Base-by-base conservation (phyloP, 768 basidiomycete genomes). In the Gelatoporia subvermispora region DNA sequence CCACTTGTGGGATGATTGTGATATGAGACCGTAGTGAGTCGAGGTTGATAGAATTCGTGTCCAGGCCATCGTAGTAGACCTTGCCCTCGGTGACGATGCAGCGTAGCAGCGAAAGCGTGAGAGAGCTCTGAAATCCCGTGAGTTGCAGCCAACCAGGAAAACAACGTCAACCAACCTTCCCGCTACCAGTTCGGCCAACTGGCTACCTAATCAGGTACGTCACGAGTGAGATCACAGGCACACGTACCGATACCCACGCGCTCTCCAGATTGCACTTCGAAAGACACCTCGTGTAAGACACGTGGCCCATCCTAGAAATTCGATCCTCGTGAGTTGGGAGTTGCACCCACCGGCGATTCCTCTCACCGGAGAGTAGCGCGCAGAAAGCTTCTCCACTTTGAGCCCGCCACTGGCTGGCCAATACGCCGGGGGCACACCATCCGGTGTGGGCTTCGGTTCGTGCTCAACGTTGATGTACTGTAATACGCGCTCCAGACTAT, bases 331-430 rank as follows among this genome's bases (percentile, higher is more conserved):
- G 18, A 4, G 13, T 23, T n/a, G 4, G 18, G 3, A n/a, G 20
- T 8, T 28, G 24, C 28, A 20, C 36, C 21, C 49, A 69, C 70
- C 3, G 45, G 34, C 20, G 72, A 73, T 51, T 78, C 78, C 37
- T 68, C 63, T n/a, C n/a, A n/a, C n/a, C n/a, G n/a, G n/a, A n/a
- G n/a, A n/a, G n/a, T n/a, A n/a, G n/a, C n/a, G n/a, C 0, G 82
- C 81, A 11, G 71, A 74, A 4, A 83, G 63, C 28, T 74, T 69
- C 51, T 82, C 74, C 1, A 80, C 74, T 3, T 63, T 57, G n/a
- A 83, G 64, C 9, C 70, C 65, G 1, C 82, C 82, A 24, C 75
- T 76, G 1, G 81, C 69, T 3, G 82, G 82, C 82, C 82, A 84
- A 48, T 80, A 76, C 0, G 82, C 81, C 4, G 82, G 80, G 3